A percentile compares a stretch with the other conserved stretches of the same genome.
Conservation (phyloP, 2,329 filamentous ascomycete species). For the Rutstroemia sp. region DNA sequence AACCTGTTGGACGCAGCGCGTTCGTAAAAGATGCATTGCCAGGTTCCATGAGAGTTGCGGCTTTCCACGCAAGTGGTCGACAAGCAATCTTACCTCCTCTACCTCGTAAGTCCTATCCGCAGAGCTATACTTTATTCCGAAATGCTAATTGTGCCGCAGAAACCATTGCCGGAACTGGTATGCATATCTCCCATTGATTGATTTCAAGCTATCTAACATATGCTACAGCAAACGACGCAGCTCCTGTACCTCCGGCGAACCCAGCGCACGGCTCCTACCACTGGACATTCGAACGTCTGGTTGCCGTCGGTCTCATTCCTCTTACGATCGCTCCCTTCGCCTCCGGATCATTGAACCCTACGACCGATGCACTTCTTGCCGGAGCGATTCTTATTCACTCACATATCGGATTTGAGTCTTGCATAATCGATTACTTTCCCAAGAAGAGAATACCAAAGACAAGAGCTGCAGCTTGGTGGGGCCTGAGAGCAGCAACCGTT, state of each 20-base stretch:
- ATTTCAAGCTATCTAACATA: constrained; percentile 18
- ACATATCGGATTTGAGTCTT: constrained; percentile 88
- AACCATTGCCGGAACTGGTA: constrained; percentile 69
- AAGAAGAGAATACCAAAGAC: constrained; percentile 58
- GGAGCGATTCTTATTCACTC: constrained; percentile 81
- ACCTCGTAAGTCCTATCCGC: constrained; percentile 58
- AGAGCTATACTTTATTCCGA: not conserved
- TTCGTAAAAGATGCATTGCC: constrained; percentile 36
- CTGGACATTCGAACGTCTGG: constrained; percentile 90
- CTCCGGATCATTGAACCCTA: constrained; percentile 81
- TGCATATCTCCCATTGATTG: constrained; percentile 17
- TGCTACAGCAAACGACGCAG: constrained; percentile 73
- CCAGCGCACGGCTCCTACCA: constrained; percentile 92
- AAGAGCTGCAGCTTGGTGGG: constrained; percentile 65
- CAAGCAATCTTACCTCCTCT: constrained; percentile 72
- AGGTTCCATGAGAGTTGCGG: constrained; percentile 50
- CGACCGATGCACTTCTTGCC: constrained; percentile 79
- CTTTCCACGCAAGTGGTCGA: constrained; percentile 79
- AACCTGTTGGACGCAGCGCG: constrained; percentile 24
- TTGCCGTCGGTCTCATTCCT: constrained; percentile 76
- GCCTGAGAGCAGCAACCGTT: constrained; percentile 69
- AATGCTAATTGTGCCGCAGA: constrained; percentile 50
- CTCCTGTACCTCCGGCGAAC: constrained; percentile 61
- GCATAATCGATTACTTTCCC: constrained; percentile 90
- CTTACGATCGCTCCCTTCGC: constrained; percentile 88